Base-by-base conservation (phyloP, 257 asterid genomes). In the Capsicum pubescens region DNA sequence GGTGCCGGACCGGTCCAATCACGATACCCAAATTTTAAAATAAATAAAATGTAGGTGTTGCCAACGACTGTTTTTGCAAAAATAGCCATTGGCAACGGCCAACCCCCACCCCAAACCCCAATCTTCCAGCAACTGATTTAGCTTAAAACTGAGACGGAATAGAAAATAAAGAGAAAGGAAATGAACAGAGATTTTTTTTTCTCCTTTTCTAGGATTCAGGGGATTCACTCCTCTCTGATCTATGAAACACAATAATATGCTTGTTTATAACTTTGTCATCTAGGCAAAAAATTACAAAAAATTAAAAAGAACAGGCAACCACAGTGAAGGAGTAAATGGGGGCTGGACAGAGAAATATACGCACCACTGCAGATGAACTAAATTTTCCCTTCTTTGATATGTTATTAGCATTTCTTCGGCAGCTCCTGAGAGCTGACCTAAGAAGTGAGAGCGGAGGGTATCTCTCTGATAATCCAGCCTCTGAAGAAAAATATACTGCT, bases 401-500 rank as follows among this genome's bases (percentile, higher is more conserved):
- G 55, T 54, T 60, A 50, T 64, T 83, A 52, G 88, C 86, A 64
- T 77, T 86, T 64, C 63, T 86, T 35, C 85, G 80, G 42, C 88
- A 86, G 63, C 55, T 83, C 56, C 86, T 77, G 63, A 86, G 86
- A 64, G 74, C 26, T 57, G 81, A 12, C 88, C 68, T 86, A 17
- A 86, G 84, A 32, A 86, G 86, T 55, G 84, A 15, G 64, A 86
- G 84, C 4, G 82, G 86, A 77, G 86, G 72, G 63, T 61, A 86
- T 82, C 26, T 79, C 79, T 86, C 84, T 55, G 86, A 50, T 80
- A 86, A 83, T 83, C 86, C 83, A 66, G 86, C 48, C 81, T 82
- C 86, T 6, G 70, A 67, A 64, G 88, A 84, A 57, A 86, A 86
- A 83, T 86, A 86, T 54, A 83, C 54, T 13, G 88, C 88, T 52